phyloP scores from a whole-genome alignment of 352 stramenopile species.

The Phytophthora nicotianae region DNA sequence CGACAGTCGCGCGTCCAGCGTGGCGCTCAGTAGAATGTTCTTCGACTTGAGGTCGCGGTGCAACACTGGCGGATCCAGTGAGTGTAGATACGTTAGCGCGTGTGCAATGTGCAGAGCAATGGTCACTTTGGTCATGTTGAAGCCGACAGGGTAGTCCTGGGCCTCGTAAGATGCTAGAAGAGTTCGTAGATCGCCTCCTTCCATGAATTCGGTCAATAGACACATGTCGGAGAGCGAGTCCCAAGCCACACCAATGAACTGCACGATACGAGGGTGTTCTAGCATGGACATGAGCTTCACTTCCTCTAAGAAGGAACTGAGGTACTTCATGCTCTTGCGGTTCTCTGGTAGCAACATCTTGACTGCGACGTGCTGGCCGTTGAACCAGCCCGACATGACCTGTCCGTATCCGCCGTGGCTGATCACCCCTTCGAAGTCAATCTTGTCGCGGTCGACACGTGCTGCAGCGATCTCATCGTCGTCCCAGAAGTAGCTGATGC shows the following conservation, averaged over 20 bases:
- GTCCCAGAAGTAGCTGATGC: slow-evolving; percentile 43
- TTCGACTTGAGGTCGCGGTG: slow-evolving; percentile 74
- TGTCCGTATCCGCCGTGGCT: slow-evolving; percentile 28
- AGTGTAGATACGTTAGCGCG: slow-evolving; percentile 38
- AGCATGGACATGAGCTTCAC: slow-evolving; percentile 32
- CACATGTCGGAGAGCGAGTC: slow-evolving; percentile 35
- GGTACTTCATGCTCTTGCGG: slow-evolving; percentile 29
- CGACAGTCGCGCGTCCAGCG: slow-evolving; percentile 47
- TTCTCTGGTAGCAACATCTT: slow-evolving; percentile 38
- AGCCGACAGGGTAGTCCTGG: slow-evolving; percentile 22
- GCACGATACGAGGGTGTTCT: slow-evolving; percentile 31
- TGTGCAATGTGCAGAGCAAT: slow-evolving; percentile 33
- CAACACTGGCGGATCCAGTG: slow-evolving; percentile 33
- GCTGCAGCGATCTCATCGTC: slow-evolving; percentile 32
- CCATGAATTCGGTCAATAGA: slow-evolving; percentile 34
- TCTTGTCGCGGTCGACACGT: slow-evolving; percentile 31
- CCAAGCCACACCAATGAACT: slow-evolving; percentile 34
- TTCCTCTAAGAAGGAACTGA: slow-evolving; percentile 31
- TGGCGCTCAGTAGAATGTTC: slow-evolving; percentile 57
- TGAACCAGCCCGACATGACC: slow-evolving; percentile 29
- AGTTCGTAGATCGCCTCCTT: slow-evolving; percentile 29
- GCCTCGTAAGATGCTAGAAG: slow-evolving; percentile 24
- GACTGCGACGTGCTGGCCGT: slow-evolving; percentile 34
- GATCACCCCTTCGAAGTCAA: slow-evolving; percentile 30
- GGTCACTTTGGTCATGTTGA: slow-evolving; percentile 30